Base-by-base conservation (phyloP, 1,284 basidiomycete species). In the Singerocomus inundabilis region DNA sequence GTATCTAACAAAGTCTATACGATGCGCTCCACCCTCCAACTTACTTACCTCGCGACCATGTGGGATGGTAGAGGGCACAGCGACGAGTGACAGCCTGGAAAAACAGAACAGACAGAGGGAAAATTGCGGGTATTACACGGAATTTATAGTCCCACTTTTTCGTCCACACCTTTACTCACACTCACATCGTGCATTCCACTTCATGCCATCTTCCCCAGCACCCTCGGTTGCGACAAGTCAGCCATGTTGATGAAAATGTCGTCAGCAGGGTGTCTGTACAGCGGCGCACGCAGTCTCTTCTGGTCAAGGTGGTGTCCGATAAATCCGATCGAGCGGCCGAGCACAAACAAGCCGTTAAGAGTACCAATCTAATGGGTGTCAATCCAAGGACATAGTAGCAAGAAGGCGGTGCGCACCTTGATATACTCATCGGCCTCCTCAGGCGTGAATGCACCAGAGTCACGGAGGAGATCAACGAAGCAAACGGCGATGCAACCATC, bases 361-460 rank as follows among this genome's bases (percentile, higher is more conserved):
- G 90, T 90, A 51, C 91, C 92, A 59, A 94, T 93, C 80, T 78
- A 55, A 28, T 13, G 24, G 12, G 12, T 10, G 36, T 66, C 42
- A 53, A 25, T 50, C n/a, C 29, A 45, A 30, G 30, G 12, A 35
- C n/a, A 16, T 29, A 28, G 4, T 7, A 25, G 32, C 15, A 48
- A 9, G 21, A 40, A 42, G 18, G 42, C 6, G 1, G 0, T 35
- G 32, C 76, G 61, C 51, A 78, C 79, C 77, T 88, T 91, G 77
- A 94, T 92, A 79, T 98, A 98, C 75, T 99, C 96, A 59, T 93
- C 88, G 13, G 94, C 95, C 75, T 98, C 96, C 59, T 98, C 95
- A 18, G 88, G 81, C 4, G 90, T 93, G 80, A 99, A 99, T 6
- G 95, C 95, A 57, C 95, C 94, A 51, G 83, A 88, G 71, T 95